Conservation (phyloP, 768 basidiomycete species). For the Sutorius australiensis region DNA sequence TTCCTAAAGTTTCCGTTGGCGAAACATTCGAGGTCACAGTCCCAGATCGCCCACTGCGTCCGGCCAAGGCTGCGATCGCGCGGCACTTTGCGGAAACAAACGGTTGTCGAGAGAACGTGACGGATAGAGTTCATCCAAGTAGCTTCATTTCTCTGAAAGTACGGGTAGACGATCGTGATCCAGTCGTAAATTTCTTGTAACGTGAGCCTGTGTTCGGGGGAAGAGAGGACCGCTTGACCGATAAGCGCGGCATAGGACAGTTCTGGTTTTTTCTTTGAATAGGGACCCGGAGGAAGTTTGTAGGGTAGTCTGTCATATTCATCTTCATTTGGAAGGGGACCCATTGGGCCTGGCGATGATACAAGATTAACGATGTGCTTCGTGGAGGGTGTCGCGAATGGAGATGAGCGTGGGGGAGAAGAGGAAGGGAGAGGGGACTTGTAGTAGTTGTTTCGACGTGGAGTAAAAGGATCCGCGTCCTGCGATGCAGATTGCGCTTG, state of each 20-base stretch:
- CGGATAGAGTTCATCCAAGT: conserved; percentile 99
- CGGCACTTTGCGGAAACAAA: conserved; percentile 83
- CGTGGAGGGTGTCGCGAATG: conserved; percentile 56
- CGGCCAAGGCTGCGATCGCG: conserved; percentile 76
- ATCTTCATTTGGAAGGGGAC: conserved; percentile 56
- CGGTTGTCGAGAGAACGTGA: conserved; percentile 92
- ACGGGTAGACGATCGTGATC: conserved; percentile 91
- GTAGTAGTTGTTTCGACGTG: conserved; percentile 41
- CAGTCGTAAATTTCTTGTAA: conserved; percentile 96
- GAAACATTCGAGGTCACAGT: conserved; percentile 81
- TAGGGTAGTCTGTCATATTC: conserved; percentile 69
- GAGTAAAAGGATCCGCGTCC: conserved; percentile 46
- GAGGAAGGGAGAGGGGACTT: conserved; percentile 56
- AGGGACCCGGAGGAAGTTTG: conserved; percentile 79
- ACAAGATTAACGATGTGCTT: conserved; percentile 66
- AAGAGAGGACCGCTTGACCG: conserved; percentile 89
- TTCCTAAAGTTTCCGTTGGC: conserved; percentile 79
- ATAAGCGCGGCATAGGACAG: conserved; percentile 94
- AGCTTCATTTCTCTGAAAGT: conserved; percentile 87
- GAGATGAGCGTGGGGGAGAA: conserved; percentile 58
- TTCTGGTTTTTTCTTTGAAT: conserved; percentile 74
- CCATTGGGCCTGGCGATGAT: conserved; percentile 81
- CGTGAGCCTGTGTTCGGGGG: conserved; percentile 77
- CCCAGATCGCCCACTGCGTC: conserved; percentile 84
- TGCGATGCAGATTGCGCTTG: conserved; percentile 28